Evolutionary conservation across 441 rosid genomes (phyloP).

Genomic region (Adansonia gregorii): DNA sequence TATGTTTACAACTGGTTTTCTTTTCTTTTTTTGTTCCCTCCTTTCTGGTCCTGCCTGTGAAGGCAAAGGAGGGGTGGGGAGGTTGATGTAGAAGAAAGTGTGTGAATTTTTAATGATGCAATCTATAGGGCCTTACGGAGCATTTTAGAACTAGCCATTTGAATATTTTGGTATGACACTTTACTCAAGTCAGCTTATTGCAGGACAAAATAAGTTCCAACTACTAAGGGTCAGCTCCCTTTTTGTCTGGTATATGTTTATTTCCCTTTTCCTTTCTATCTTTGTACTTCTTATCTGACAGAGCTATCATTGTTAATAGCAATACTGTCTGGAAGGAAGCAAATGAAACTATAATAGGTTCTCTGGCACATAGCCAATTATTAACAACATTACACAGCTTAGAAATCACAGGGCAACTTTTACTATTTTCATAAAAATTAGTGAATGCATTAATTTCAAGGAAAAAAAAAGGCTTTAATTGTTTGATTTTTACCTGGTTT

Average conservation of each 20-base stretch:
- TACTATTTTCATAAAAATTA: conserved; percentile 1
- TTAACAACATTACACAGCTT: background rate
- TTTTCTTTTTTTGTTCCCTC: background rate
- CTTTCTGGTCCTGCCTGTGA: background rate
- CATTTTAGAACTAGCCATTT: background rate
- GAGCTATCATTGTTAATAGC: background rate
- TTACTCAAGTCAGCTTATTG: background rate
- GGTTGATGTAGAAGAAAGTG: background rate
- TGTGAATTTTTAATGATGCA: background rate
- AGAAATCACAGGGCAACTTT: conserved; percentile 1
- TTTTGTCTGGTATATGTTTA: background rate
- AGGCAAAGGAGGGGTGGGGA: background rate
- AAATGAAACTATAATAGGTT: background rate
- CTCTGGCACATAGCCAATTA: background rate
- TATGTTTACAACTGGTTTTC: background rate
- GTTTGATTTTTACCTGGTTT: conserved; percentile 6
- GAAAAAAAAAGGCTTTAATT: background rate
- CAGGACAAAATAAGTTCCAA: background rate
- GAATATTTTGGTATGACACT: background rate
- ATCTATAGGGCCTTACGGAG: background rate
- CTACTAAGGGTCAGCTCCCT: background rate
- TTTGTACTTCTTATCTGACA: background rate
- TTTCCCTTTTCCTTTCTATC: background rate
- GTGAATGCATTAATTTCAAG: background rate
- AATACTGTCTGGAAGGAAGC: background rate